phyloP scores from a whole-genome alignment of 352 stramenopile species.

The Pythium aphanidermatum region DNA sequence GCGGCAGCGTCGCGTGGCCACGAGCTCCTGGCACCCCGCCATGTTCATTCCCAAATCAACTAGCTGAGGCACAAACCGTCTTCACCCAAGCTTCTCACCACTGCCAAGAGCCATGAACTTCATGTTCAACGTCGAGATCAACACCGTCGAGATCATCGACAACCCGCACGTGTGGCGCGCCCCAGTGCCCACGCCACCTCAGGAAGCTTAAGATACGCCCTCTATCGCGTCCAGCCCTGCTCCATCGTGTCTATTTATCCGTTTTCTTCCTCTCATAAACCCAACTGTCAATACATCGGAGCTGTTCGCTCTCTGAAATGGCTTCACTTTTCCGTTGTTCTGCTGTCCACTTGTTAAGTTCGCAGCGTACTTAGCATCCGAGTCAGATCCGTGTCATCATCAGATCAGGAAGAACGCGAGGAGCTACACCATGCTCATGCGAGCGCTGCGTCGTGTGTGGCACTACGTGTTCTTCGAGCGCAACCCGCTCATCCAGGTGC shows the following conservation, averaged over 20 bases:
- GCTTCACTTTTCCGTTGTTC: conserved; percentile 4
- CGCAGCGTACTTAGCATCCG: conserved; percentile 6
- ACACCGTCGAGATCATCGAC: conserved; percentile 12
- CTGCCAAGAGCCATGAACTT: conserved; percentile 7
- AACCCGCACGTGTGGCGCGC: conserved; percentile 14
- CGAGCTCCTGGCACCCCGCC: too few species aligned
- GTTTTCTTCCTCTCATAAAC: conserved; percentile 1
- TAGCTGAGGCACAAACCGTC: background rate
- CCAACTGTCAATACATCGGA: too few species aligned
- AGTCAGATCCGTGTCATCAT: conserved; percentile 6
- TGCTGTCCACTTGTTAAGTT: conserved; percentile 6
- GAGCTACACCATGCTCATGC: too few species aligned
- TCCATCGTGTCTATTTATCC: too few species aligned
- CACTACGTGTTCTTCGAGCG: conserved; percentile 61
- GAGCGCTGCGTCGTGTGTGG: conserved; percentile 24
- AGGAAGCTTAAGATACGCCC: background rate
- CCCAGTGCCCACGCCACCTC: conserved; percentile 6
- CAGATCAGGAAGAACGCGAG: background rate
- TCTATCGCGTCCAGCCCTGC: background rate
- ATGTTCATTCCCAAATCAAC: too few species aligned
- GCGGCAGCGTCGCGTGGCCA: too few species aligned
- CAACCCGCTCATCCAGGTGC: conserved; percentile 67
- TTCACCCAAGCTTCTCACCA: background rate
- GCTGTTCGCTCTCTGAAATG: conserved; percentile 7
- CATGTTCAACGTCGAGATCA: conserved; percentile 14